Evolutionary conservation across 805 yeast genomes (phyloP), one percentile per base, ranked within the genome.

Genomic region (Maudiozyma serrabonitensis): DNA sequence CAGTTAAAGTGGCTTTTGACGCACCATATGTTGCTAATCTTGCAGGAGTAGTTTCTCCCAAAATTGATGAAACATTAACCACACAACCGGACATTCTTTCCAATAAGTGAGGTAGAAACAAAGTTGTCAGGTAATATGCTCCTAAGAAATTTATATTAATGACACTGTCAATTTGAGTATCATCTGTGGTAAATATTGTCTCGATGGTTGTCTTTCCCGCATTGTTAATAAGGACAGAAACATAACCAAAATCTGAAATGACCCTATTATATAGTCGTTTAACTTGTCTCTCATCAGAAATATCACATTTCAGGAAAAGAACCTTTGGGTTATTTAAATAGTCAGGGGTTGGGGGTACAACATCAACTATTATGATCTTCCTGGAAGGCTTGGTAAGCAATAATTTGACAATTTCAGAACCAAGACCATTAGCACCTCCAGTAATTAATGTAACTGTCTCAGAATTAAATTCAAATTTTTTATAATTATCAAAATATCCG

Each of bases 21-120:
- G 97, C 96, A 0, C 96, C 96, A 61, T 91, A 91, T 0, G 85
- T 85, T 48, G 80, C 71, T 50, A 87, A 71, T 21, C 84, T 72
- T 9, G 95, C 90, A 0, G 97, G 97, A 0, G 93, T 76, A 72
- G 86, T 75, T 54, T 83, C 81, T 0, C 96, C 97, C 48, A 91
- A 70, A 0, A 87, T 89, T 0, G 96, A 87, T 0, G 95, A 87
- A 39, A 91, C 72, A 2, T 89, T 86, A 32, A 90, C 80, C 19
- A 91, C 74, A 61, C 81, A 85, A 0, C 97, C 96, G 43, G 91
- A 69, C 50, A 74, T 70, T 19, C 61, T 52, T 19, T 55, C 62
- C 2, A 86, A 53, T 91, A 91, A 87, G 40, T 69, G 78, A 0
- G 96, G 95, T 13, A 90, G 67, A 56, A 87, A 83, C 1, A 79